phyloP scores from a whole-genome alignment of 169 alveolate species.

The Nephromyces sp. region DNA sequence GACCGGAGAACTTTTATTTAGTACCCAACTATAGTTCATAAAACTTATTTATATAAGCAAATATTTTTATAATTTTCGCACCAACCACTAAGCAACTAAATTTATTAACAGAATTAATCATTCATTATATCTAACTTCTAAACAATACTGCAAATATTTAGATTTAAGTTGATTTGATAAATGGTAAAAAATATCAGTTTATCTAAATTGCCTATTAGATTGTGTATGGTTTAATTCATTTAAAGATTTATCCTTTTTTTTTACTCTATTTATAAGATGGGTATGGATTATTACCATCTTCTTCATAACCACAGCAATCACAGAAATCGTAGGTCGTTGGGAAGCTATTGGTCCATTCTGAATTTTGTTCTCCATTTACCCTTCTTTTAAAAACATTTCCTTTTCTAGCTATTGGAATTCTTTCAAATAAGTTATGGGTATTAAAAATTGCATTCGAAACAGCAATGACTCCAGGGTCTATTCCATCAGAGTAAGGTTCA shows the following conservation, averaged over 20 bases:
- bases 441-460: conserved; percentile 49
- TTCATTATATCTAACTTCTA: too few species aligned
- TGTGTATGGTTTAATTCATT: too few species aligned
- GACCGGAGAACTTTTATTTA: too few species aligned
- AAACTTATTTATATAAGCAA: too few species aligned
- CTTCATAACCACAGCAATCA: conserved; percentile 39
- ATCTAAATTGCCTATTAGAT: too few species aligned
- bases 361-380: conserved; percentile 53
- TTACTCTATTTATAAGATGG: conserved; percentile 41
- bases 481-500: conserved; percentile 28
- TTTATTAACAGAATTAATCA: too few species aligned
- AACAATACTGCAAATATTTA: too few species aligned
- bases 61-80: too few species aligned
- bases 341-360: conserved; percentile 72
- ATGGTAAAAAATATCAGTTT: too few species aligned
- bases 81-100: too few species aligned
- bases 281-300: conserved; percentile 42
- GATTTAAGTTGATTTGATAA: too few species aligned
- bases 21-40: too few species aligned
- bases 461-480: conserved; percentile 50
- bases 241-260: conserved; percentile 14
- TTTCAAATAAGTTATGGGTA: conserved; percentile 34
- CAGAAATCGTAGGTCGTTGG: conserved; percentile 45
- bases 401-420: conserved; percentile 36
- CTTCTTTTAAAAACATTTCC: conserved; percentile 54